Evolutionary conservation across 2,329 filamentous ascomycete species (phyloP), one percentile per base, ranked within the genome.

Genomic region (Colletotrichum sp.): DNA sequence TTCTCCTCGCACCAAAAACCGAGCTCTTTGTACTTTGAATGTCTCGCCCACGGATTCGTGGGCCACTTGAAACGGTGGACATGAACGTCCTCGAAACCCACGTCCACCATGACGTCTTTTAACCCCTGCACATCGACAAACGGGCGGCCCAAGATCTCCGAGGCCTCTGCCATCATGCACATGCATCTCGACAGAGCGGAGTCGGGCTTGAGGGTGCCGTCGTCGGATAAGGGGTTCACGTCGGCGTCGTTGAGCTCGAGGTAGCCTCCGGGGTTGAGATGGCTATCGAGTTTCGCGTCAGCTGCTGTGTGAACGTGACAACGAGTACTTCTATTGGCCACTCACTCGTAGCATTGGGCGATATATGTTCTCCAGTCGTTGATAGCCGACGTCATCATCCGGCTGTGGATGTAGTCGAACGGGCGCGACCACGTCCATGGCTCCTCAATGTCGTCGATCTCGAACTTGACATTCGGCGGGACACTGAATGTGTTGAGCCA

Each of bases 381-480:
- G 71, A 92, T 88, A 75, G 87, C 88, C 24, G 86, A 86, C 6
- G 86, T 85, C 82, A 92, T 86, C 70, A 89, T 86, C 30, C 90
- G 86, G 55, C 85, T 83, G 81, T 91, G 89, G 72, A 92, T 88
- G 79, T 88, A 90, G 81, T 92, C 90, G 80, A 91, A 92, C 65
- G 88, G 83, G 2, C 84, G 79, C 74, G 87, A 87, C 24, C 78
- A 82, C 8, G 87, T 82, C 90, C 90, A 92, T 1, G 87, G 84
- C 75, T 89, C 86, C 77, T 90, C 89, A 39, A 87, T 83, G 78
- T 92, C 90, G 77, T 91, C 89, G 44, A 91, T 85, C 66, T 90
- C 82, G 80, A 92, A 92, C 26, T 84, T 84, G 65, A 90, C 85
- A 78, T 92, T 92, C 30, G 89, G 86, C 8, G 90, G 90, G 5